phyloP scores from a whole-genome alignment of 2,329 filamentous ascomycete species.

The Cytospora piceicola region DNA sequence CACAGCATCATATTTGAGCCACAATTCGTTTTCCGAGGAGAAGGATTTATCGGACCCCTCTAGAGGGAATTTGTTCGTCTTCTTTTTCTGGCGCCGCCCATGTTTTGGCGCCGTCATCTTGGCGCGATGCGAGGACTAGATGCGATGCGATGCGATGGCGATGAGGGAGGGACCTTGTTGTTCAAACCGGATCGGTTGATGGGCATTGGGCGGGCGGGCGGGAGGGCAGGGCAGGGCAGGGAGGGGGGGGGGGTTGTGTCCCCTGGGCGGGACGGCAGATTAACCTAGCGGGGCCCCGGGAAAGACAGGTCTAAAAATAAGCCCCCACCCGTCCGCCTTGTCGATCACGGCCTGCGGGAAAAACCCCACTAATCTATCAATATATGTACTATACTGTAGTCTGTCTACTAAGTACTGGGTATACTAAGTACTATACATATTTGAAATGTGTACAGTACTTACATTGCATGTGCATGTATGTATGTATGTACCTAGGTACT shows the following conservation, averaged over 20 bases:
- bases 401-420: too few relatives aligned
- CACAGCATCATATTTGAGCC: background rate
- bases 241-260: too few relatives aligned
- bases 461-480: background rate
- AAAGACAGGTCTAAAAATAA: slow-evolving; percentile 24
- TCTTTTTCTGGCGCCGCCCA: too few relatives aligned
- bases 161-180: background rate
- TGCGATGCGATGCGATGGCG: background rate
- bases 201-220: slow-evolving; percentile 1
- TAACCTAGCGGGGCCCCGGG: slow-evolving; percentile 21
- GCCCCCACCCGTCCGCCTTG: slow-evolving; percentile 20
- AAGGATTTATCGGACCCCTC: too few relatives aligned
- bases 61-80: background rate
- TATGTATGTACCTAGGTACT: too few relatives aligned
- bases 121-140: background rate
- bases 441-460: background rate
- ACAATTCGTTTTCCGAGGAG: background rate
- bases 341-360: background rate
- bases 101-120: background rate
- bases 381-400: too few relatives aligned
- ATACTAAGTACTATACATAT: background rate
- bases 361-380: background rate
- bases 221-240: too few relatives aligned
- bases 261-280: too few relatives aligned
- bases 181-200: background rate